These are phyloP conservation scores for Aspergillus brunneoviolaceus DNA, from an alignment of 2,329 filamentous ascomycete genomes.

Conservation along the genomic window DNA sequence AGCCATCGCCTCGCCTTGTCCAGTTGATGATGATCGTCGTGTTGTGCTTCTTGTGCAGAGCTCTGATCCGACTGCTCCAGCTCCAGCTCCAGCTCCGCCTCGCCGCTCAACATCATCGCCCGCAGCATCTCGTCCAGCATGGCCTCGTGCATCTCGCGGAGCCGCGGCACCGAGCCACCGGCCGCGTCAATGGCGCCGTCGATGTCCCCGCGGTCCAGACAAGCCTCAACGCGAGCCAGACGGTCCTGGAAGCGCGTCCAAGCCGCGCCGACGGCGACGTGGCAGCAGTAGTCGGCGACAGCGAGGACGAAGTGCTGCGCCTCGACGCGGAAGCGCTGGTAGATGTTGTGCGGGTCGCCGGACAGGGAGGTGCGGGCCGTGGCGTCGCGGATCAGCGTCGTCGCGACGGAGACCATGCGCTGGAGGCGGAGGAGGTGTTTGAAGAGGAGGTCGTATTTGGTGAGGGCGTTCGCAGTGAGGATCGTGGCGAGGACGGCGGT, in stretches of 20 bases:
- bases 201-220: conserved; percentile 51
- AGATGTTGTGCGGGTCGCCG: conserved; percentile 39
- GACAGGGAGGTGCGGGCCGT: conserved; percentile 37
- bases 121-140: conserved; percentile 74
- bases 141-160: conserved; percentile 69
- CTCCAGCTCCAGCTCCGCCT: too few species aligned
- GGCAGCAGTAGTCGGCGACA: conserved; percentile 75
- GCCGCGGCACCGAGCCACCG: conserved; percentile 62
- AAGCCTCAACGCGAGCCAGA: conserved; percentile 62
- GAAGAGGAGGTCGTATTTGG: conserved; percentile 85
- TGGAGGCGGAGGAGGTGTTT: conserved; percentile 73
- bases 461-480: conserved; percentile 67
- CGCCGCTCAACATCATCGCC: conserved; percentile 65
- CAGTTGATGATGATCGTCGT: conserved; percentile 63
- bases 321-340: conserved; percentile 68
- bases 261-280: conserved; percentile 68
- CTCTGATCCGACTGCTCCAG: conserved; percentile 63
- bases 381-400: conserved; percentile 62
- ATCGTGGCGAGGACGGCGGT: conserved; percentile 67
- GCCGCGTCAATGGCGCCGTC: conserved; percentile 49
- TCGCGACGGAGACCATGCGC: conserved; percentile 74
- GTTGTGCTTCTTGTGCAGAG: too few species aligned
- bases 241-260: conserved; percentile 71
- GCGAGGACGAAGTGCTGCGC: conserved; percentile 76
- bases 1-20: conserved; percentile 52